A percentile compares a stretch with the other conserved stretches of the same genome.
These are phyloP conservation scores for Alternaria metachromatica DNA, from an alignment of 2,329 filamentous ascomycete genomes.

Conservation along the genomic window DNA sequence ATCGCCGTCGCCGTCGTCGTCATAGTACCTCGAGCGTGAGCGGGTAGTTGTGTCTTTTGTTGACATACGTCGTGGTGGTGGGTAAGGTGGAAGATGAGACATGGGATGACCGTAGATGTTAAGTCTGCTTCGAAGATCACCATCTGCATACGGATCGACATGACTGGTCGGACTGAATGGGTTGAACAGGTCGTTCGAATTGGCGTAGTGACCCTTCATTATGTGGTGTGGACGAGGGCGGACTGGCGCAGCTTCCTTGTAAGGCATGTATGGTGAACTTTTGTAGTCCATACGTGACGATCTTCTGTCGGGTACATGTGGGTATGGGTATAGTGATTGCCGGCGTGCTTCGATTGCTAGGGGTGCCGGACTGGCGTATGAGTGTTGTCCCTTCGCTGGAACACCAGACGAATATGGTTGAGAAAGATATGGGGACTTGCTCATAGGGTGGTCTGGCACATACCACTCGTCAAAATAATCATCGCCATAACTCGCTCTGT, in stretches of 20 bases:
- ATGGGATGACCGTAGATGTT: too few species aligned
- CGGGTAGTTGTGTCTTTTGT: too few species aligned
- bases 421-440: neutral
- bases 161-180: too few species aligned
- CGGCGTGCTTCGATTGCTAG: neutral
- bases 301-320: neutral
- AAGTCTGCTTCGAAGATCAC: too few species aligned
- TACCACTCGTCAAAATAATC: neutral
- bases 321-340: neutral
- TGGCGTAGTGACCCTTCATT: too few species aligned
- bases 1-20: neutral
- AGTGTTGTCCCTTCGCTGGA: rapidly evolving
- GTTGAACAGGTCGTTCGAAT: too few species aligned
- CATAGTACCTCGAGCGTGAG: neutral
- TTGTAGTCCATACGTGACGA: neutral
- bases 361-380: neutral
- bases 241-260: too few species aligned
- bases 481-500: neutral
- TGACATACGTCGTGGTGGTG: too few species aligned
- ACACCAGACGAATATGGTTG: rapidly evolving
- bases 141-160: too few species aligned
- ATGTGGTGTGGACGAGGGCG: too few species aligned
- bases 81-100: too few species aligned
- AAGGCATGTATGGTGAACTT: neutral
- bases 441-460: neutral